These are phyloP conservation scores for Didymellaceae sp. DNA, from an alignment of 2,329 filamentous ascomycete genomes.

Conservation along the genomic window DNA sequence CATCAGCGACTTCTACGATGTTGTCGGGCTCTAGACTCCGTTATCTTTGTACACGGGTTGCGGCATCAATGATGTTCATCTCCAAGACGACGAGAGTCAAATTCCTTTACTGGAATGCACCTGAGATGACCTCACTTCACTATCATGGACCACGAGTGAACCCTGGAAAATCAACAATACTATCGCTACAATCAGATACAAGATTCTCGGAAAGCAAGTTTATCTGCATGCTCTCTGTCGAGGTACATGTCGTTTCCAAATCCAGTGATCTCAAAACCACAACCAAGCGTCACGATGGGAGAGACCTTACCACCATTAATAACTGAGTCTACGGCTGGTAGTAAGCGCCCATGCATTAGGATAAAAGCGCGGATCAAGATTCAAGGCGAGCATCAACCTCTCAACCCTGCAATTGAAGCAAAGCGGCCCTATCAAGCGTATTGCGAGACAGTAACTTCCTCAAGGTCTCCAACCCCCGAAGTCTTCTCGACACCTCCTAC, in stretches of 20 bases:
- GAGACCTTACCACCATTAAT: background rate
- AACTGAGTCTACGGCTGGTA: background rate
- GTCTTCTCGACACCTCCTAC: slow-evolving; percentile 16
- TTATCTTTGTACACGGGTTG: background rate
- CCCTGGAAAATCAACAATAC: slow-evolving; percentile 13
- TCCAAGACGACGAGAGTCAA: slow-evolving; percentile 8
- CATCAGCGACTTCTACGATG: slow-evolving; percentile 49
- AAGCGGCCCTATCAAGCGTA: slow-evolving; percentile 27
- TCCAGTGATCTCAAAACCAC: background rate
- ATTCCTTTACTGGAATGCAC: slow-evolving; percentile 16
- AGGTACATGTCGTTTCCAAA: no score
- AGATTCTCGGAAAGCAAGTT: no score
- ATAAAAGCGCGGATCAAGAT: slow-evolving; percentile 7
- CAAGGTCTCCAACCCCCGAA: slow-evolving; percentile 24
- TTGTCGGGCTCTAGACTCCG: slow-evolving; percentile 25
- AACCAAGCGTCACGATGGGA: slow-evolving; percentile 6
- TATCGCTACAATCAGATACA: background rate
- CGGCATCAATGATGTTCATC: background rate
- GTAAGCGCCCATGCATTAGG: slow-evolving; percentile 7
- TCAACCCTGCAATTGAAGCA: background rate
- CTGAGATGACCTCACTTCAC: slow-evolving; percentile 1
- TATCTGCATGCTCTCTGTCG: background rate
- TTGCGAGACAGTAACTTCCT: slow-evolving; percentile 28
- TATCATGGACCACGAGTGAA: slow-evolving; percentile 1
- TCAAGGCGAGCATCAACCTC: slow-evolving; percentile 4